Evolutionary conservation across 2,329 filamentous ascomycete species (phyloP), one percentile per base, ranked within the genome.

Genomic region (Cercospora sojina): DNA sequence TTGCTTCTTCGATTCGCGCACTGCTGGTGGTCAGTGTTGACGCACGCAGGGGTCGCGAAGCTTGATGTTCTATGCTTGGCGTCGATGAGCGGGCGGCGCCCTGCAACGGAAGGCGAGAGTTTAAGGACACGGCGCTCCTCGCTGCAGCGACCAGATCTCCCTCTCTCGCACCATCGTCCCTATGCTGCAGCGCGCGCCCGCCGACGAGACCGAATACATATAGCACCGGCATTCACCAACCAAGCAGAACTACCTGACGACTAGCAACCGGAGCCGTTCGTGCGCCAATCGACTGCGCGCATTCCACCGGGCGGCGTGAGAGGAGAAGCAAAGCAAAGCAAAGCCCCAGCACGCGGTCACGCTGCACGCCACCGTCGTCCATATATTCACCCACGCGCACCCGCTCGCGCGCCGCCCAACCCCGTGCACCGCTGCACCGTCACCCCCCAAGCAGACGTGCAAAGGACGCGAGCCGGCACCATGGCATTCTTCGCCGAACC

Each of bases 401-500:
- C 35, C 35, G 35, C 35, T 31, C 31, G 27, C 53, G 18, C 31
- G n/a, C 5, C 56, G n/a, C 16, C 29, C 31, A n/a, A 16, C 29
- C 56, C 5, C 38, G 25, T 27, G 16, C 35, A 20, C 58, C 29
- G 12, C 47, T 12, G 25, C 18, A 12, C 47, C 38, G 20, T 31
- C 53, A 18, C 43, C 18, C 43, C 25, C 10, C 27, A 12, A 31
- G 49, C 32, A 31, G 23, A 57, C 32, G 63, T 31, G 47, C 10
- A 16, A 6, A 47, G 20, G 41, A 20, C 25, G 63, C 57, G 29
- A 23, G 35, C 31, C 47, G 47, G 32, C 31, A 57, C 35, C 61
- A 67, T 67, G 65, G 65, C 65, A 25, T 63, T 64, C 66, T 65
- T 68, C 60, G 59, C 66, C 66, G 66, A 57, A 35, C 16, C 66